A percentile compares a stretch with the other conserved stretches of the same genome.
Conservation (phyloP, 805 yeast genomes). For the Saitoella complicata region DNA sequence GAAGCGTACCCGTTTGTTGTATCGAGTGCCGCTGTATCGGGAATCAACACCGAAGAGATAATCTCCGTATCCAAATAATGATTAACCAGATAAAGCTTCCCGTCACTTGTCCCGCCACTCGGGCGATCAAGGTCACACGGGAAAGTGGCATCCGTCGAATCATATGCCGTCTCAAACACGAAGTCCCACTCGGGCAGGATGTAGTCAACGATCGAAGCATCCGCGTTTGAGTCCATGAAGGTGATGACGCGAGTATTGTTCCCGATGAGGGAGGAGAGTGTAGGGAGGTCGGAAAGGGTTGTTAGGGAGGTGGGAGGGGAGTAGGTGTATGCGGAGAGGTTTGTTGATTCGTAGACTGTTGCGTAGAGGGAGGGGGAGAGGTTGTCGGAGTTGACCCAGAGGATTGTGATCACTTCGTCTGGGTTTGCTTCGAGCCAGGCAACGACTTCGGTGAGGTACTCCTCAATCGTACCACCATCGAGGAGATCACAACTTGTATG, state of each 20-base stretch:
- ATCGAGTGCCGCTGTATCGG: neutral
- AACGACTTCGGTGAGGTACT: neutral
- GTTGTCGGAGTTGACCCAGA: too few species aligned
- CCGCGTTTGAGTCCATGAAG: neutral
- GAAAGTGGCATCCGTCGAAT: neutral
- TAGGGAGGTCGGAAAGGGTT: too few species aligned
- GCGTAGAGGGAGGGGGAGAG: too few species aligned
- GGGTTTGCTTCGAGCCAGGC: too few species aligned
- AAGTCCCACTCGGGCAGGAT: neutral
- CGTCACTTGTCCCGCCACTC: neutral
- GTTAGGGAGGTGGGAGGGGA: too few species aligned
- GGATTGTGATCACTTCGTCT: too few species aligned
- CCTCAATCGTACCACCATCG: neutral
- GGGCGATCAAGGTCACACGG: neutral
- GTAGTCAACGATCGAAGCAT: neutral
- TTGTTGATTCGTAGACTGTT: too few species aligned
- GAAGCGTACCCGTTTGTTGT: neutral
- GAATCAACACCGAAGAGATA: neutral
- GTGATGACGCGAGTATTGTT: neutral
- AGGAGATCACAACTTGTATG: neutral
- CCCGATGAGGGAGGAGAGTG: too few species aligned
- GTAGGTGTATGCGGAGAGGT: too few species aligned
- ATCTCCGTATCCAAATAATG: neutral
- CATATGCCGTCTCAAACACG: neutral
- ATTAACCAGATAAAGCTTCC: neutral